A percentile compares a stretch with the other conserved stretches of the same genome.
These are phyloP conservation scores for Kwoniella dejecticola DNA, from an alignment of 768 basidiomycete genomes.

Conservation along the genomic window DNA sequence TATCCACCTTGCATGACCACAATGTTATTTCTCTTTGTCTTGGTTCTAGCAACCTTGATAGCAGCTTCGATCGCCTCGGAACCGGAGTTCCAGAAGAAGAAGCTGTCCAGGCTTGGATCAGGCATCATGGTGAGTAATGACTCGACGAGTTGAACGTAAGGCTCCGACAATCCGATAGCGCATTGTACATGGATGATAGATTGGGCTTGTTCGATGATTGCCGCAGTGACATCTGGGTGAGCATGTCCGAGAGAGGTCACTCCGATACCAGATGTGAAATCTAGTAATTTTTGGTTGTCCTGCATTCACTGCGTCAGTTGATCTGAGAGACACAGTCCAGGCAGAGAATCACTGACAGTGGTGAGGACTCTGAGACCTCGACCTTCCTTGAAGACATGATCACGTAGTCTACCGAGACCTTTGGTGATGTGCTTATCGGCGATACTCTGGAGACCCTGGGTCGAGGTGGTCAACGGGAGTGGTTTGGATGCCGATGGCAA, in stretches of 20 bases:
- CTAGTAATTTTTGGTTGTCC: slow-evolving; percentile 68
- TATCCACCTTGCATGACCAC: slow-evolving; percentile 89
- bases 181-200: slow-evolving; percentile 57
- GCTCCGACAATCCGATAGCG: slow-evolving; percentile 82
- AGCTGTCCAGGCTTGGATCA: slow-evolving; percentile 81
- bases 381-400: slow-evolving; percentile 55
- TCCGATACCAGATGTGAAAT: slow-evolving; percentile 79
- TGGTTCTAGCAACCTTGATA: slow-evolving; percentile 78
- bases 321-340: neutral
- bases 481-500: slow-evolving; percentile 22
- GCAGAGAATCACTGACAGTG: slow-evolving; percentile 21
- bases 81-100: slow-evolving; percentile 97
- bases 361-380: slow-evolving; percentile 68
- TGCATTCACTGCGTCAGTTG: slow-evolving; percentile 7
- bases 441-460: slow-evolving; percentile 34
- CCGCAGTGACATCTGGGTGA: slow-evolving; percentile 49
- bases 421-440: slow-evolving; percentile 54
- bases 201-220: slow-evolving; percentile 45
- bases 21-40: slow-evolving; percentile 82
- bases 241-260: slow-evolving; percentile 74
- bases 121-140: slow-evolving; percentile 86
- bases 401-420: slow-evolving; percentile 52
- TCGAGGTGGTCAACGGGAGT: slow-evolving; percentile 31
- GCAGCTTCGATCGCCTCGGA: slow-evolving; percentile 89
- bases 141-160: slow-evolving; percentile 83